Conservation (phyloP, 345 rosid species). For the Excoecaria agallocha region DNA sequence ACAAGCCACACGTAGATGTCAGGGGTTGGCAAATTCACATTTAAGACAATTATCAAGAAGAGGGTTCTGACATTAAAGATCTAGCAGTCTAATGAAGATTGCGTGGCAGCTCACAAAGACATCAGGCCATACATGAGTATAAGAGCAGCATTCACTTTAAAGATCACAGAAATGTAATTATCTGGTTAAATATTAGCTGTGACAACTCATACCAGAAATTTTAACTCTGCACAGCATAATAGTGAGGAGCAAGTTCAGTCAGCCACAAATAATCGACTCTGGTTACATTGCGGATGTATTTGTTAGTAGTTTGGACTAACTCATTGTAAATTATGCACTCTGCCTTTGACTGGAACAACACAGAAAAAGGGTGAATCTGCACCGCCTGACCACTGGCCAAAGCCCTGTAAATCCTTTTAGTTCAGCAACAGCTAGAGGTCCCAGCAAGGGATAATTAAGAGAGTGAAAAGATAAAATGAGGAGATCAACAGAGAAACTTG, state of each 20-base stretch:
- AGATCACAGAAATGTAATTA: background rate
- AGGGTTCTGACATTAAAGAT: too few relatives aligned
- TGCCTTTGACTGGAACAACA: conserved; percentile 60
- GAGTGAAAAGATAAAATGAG: background rate
- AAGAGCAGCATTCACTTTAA: background rate
- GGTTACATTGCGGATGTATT: conserved; percentile 72
- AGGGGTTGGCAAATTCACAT: too few relatives aligned
- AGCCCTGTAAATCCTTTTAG: conserved; percentile 55
- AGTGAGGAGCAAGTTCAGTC: conserved; percentile 86
- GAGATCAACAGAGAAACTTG: background rate
- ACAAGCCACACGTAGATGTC: too few relatives aligned
- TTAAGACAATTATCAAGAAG: too few relatives aligned
- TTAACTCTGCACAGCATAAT: conserved; percentile 52
- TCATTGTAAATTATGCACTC: conserved; percentile 85
- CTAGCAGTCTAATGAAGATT: too few relatives aligned
- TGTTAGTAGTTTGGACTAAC: conserved; percentile 70
- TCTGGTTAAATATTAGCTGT: background rate
- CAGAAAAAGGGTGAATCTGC: conserved; percentile 86
- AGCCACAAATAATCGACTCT: conserved; percentile 80
- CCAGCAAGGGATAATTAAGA: conserved; percentile 3
- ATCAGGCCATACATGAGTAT: background rate
- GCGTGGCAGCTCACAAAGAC: too few relatives aligned
- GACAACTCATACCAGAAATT: conserved; percentile 17
- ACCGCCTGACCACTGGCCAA: conserved; percentile 81
- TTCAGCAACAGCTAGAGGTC: conserved; percentile 10